These are phyloP conservation scores for Lasiosphaeriaceae sp. DNA, from an alignment of 495 filamentous ascomycete species.

Conservation along the genomic window DNA sequence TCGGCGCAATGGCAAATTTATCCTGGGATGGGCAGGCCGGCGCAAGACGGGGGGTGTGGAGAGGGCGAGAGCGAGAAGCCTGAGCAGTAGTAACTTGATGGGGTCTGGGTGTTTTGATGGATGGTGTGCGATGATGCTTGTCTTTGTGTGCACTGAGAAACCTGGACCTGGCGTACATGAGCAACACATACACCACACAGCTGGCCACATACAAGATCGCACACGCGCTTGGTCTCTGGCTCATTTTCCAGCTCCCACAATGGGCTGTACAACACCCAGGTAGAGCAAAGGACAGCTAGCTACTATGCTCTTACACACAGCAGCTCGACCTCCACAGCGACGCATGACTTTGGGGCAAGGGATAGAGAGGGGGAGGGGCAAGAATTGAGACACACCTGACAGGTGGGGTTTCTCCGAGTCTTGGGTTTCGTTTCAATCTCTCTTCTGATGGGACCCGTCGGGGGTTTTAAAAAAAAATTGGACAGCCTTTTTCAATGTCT, in stretches of 20 bases:
- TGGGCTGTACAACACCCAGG: neutral
- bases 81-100: too few species aligned
- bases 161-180: conserved; percentile 11
- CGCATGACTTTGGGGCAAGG: too few species aligned
- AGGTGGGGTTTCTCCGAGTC: neutral
- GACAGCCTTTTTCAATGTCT: too few species aligned
- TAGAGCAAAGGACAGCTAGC: neutral
- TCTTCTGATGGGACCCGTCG: neutral
- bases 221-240: neutral
- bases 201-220: neutral
- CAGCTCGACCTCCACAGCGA: neutral
- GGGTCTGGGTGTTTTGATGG: neutral
- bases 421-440: neutral
- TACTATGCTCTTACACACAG: neutral
- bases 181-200: conserved; percentile 4
- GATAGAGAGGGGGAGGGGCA: neutral
- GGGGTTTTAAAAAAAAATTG: too few species aligned
- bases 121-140: conserved; percentile 1
- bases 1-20: too few species aligned
- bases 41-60: too few species aligned
- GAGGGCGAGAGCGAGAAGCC: too few species aligned
- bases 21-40: too few species aligned
- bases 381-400: conserved; percentile 13
- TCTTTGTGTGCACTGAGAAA: conserved; percentile 8
- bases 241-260: neutral